Evolutionary conservation across 768 basidiomycete genomes (phyloP).

Genomic region (Exidia glandulosa): DNA sequence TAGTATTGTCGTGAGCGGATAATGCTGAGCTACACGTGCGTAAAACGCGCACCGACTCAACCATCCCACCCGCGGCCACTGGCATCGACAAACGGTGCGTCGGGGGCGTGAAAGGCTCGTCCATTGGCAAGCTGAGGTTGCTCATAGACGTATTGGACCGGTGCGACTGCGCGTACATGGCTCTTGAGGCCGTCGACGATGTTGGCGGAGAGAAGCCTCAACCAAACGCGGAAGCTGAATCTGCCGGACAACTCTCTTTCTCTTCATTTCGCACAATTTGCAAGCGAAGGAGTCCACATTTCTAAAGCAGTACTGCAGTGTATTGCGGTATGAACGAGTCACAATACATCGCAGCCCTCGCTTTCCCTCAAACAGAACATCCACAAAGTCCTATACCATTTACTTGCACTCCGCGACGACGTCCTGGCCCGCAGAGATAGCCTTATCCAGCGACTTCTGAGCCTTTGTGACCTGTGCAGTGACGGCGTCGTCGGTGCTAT

Average conservation of each 20-base stretch:
- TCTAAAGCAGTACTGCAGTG: neutral
- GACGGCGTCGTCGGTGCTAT: constrained; percentile 7
- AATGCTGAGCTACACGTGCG: no score
- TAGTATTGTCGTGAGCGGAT: neutral
- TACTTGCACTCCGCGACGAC: constrained; percentile 16
- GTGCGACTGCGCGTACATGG: constrained; percentile 1
- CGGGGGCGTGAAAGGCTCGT: neutral
- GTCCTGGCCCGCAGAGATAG: constrained; percentile 9
- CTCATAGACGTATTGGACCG: neutral
- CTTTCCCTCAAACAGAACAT: neutral
- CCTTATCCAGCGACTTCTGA: constrained; percentile 8
- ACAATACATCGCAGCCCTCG: neutral
- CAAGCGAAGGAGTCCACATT: neutral
- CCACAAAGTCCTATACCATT: neutral
- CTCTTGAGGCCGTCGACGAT: neutral
- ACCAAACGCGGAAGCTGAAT: neutral
- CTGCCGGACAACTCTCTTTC: neutral
- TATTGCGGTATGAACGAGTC: neutral
- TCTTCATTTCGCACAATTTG: neutral
- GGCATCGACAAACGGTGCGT: neutral
- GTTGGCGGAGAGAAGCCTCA: neutral
- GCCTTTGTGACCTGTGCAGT: constrained; percentile 7
- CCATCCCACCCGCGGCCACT: neutral
- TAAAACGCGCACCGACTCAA: neutral
- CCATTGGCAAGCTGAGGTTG: neutral